Evolutionary conservation across 148 eudicot species (phyloP).

Genomic region (Arctostaphylos glauca): DNA sequence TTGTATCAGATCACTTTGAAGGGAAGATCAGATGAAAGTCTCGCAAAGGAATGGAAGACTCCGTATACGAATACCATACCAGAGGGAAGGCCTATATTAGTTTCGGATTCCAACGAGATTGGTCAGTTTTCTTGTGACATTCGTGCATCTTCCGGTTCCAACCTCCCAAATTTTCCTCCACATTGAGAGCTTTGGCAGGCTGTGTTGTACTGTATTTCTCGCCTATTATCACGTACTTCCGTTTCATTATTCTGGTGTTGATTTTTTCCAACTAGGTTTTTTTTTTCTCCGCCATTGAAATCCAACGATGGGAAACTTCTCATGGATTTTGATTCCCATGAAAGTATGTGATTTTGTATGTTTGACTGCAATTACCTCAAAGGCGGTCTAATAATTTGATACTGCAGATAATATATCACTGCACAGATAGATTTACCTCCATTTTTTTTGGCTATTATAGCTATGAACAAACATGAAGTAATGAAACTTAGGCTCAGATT

Average conservation of each 20-base stretch:
- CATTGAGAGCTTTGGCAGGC: neutral
- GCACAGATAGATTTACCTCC: neutral
- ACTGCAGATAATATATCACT: neutral
- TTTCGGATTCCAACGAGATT: neutral
- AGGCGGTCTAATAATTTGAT: slow-evolving; percentile 5
- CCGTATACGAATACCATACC: neutral
- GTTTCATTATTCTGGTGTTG: neutral
- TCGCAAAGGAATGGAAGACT: neutral
- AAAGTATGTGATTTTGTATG: neutral
- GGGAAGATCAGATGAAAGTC: neutral
- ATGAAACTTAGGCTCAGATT: neutral
- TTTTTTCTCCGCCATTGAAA: neutral
- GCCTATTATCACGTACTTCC: neutral
- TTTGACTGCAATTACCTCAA: neutral
- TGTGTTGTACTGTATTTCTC: neutral
- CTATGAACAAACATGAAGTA: neutral
- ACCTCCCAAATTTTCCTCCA: neutral
- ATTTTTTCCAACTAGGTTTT: neutral
- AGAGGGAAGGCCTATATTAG: neutral
- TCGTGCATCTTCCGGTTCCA: neutral
- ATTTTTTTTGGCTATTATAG: neutral
- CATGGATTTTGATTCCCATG: neutral
- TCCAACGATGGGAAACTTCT: neutral
- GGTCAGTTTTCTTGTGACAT: neutral
- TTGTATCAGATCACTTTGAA: neutral